phyloP scores from a whole-genome alignment of 805 yeast species.

The Ogataea naganishii region DNA sequence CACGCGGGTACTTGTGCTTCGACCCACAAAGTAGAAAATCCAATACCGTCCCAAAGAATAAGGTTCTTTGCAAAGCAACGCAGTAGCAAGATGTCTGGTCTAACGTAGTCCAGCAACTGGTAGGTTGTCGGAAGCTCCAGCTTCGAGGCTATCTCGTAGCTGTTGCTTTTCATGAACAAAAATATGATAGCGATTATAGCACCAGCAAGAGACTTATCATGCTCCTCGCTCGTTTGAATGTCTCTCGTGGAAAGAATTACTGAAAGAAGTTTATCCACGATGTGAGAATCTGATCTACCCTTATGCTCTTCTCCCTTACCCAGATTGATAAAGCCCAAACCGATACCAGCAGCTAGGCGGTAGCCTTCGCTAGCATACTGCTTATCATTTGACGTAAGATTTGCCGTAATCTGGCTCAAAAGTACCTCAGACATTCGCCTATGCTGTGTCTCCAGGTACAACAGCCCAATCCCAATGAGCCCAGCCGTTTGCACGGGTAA shows the following conservation, averaged over 20 bases:
- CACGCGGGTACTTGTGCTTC: slow-evolving; percentile 44
- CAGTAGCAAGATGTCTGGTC: slow-evolving; percentile 71
- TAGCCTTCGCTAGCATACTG: slow-evolving; percentile 68
- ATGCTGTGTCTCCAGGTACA: slow-evolving; percentile 72
- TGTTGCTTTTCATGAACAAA: slow-evolving; percentile 62
- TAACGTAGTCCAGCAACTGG: slow-evolving; percentile 54
- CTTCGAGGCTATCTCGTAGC: slow-evolving; percentile 50
- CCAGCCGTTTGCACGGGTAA: slow-evolving; percentile 87
- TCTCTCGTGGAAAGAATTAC: slow-evolving; percentile 55
- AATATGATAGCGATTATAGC: slow-evolving; percentile 70
- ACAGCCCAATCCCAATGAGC: slow-evolving; percentile 77
- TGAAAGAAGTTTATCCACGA: slow-evolving; percentile 50
- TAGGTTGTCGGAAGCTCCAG: slow-evolving; percentile 51
- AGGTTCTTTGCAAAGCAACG: slow-evolving; percentile 56
- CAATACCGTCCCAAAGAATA: slow-evolving; percentile 66
- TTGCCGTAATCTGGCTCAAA: slow-evolving; percentile 56
- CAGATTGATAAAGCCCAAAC: slow-evolving; percentile 75
- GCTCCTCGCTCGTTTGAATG: slow-evolving; percentile 46
- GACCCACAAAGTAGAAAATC: slow-evolving; percentile 44
- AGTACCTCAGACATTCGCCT: slow-evolving; percentile 79
- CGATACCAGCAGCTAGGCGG: slow-evolving; percentile 78
- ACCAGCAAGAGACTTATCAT: slow-evolving; percentile 63
- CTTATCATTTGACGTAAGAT: slow-evolving; percentile 45
- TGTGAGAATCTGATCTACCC: slow-evolving; percentile 43
- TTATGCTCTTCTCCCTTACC: slow-evolving; percentile 62